Evolutionary conservation across 768 basidiomycete genomes (phyloP).

Genomic region (Leccinum subgranulosum): DNA sequence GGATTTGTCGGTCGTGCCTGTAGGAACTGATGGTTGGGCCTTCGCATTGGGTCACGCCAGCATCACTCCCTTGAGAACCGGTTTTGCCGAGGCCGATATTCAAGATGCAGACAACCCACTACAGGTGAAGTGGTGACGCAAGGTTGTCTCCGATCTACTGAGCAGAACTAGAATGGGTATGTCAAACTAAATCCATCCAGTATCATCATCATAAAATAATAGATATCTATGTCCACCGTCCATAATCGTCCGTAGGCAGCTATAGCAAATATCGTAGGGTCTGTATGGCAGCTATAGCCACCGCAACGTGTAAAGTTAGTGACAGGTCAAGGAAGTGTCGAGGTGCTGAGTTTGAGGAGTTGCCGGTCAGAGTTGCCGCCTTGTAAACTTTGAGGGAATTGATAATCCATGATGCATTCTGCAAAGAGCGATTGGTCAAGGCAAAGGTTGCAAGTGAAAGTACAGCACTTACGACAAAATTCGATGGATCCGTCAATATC

Average conservation of each 20-base stretch:
- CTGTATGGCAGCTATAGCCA: constrained; percentile 8
- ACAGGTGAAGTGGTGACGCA: constrained; percentile 33
- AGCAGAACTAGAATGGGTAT: background rate
- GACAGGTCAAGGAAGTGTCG: constrained; percentile 3
- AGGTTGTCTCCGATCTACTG: constrained; percentile 37
- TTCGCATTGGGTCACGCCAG: constrained; percentile 66
- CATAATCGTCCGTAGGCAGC: background rate
- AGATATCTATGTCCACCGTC: constrained; percentile 2
- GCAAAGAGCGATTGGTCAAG: constrained; percentile 4
- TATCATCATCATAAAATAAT: constrained; percentile 9
- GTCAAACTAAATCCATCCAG: constrained; percentile 8
- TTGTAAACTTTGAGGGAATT: constrained; percentile 75
- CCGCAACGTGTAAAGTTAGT: constrained; percentile 10
- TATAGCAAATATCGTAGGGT: constrained; percentile 17
- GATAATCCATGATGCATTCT: constrained; percentile 83
- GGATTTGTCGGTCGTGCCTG: constrained; percentile 52
- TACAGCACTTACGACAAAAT: constrained; percentile 59
- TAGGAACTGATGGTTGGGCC: constrained; percentile 83
- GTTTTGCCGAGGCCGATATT: constrained; percentile 55
- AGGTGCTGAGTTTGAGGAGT: constrained; percentile 23
- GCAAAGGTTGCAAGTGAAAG: background rate
- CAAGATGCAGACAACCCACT: background rate
- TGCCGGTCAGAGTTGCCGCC: constrained; percentile 46
- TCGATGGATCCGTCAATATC: constrained; percentile 60
- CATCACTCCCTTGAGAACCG: constrained; percentile 74